Evolutionary conservation across 2,329 filamentous ascomycete species (phyloP), one percentile per base, ranked within the genome.

Genomic region (Arthrocladium fulminans): DNA sequence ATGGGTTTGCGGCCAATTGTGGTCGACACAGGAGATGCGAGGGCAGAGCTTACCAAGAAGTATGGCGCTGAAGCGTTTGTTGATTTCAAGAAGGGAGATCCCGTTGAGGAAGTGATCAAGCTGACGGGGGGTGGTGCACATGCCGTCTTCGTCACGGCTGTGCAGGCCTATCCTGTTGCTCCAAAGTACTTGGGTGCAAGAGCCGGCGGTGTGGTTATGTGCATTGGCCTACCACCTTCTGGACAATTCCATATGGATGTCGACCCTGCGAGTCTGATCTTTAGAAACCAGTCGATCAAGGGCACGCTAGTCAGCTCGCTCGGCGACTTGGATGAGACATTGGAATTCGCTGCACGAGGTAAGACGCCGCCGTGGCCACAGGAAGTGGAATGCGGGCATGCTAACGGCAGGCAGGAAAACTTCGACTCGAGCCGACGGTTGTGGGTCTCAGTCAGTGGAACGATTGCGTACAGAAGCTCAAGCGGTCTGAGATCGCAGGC

Each of bases 1-100:
- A 77, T 79, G 72, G 75, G 76, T 1, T 70, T 77, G 62, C 67
- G 74, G 4, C 68, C 74, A 2, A 73, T 79, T 40, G 76, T 75
- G 5, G 67, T 79, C 20, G 76, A 79, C 51, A 71, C 67, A 0
- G 74, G 75, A 2, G 64, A 62, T 1, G 64, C 63, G 1, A 76
- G 76, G 56, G 63, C 66, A 10, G 62, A 66, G 13, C 59, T 77
- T 0, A 67, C 68, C 13, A 48, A 72, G 40, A 63, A 67, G 46
- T 69, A 76, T 57, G 76, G 76, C 2, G 75, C 76, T 0, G 75
- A 78, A 47, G 67, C 64, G 1, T 79, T 77, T 58, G 64, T 79
- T 10, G 75, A 79, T 58, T 78, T 77, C 60, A 68, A 65, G 32
- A 63, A 69, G 38, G 61, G 64, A 30, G 7, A 63, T 47, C 48